Base-by-base conservation (phyloP, 2,329 filamentous ascomycete genomes). In the Ophiocordyceps australis region DNA sequence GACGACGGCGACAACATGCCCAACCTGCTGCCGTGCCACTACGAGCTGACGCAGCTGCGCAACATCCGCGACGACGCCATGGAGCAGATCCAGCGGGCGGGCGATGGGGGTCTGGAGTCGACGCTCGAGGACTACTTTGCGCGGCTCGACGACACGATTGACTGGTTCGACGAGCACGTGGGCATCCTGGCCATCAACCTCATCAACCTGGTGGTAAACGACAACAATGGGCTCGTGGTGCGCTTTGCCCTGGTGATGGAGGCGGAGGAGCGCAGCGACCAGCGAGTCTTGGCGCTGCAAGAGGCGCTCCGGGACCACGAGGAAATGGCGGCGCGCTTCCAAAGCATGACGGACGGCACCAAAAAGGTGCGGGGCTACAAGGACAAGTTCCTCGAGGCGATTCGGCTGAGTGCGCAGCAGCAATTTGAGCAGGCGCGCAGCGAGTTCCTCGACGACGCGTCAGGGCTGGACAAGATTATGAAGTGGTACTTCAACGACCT, bases 401-500 rank as follows among this genome's bases (percentile, higher is more conserved):
- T 94, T 42, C 67, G 74, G 39, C 59, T 74, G 30, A 74, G 71
- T 34, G 79, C 75, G 6, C 65, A 78, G 42, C 66, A 65, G 23
- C 77, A 86, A 41, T 82, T 94, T 39, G 69, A 72, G 9, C 61
- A 70, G 31, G 66, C 72, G 21, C 69, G 73, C 30, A 67, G 77
- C 28, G 66, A 73, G 24, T 95, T 98, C 47, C 54, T 86, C 27
- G 77, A 76, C 20, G 82, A 95, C 42, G 80, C 89, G 0, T 66
- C 74, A 25, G 72, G 69, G 40, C 61, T 98, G 24, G 80, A 91
- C 35, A 93, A 93, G 57, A 73, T 69, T 36, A 70, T 93, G 52
- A 79, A 79, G 42, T 98, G 89, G 89, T 98, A 74, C 52, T 98
- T 95, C 57, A 94, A 95, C 54, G 86, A 98, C 47, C 65, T 98